Evolutionary conservation across 345 rosid species (phyloP).

Genomic region (Populus euphratica): DNA sequence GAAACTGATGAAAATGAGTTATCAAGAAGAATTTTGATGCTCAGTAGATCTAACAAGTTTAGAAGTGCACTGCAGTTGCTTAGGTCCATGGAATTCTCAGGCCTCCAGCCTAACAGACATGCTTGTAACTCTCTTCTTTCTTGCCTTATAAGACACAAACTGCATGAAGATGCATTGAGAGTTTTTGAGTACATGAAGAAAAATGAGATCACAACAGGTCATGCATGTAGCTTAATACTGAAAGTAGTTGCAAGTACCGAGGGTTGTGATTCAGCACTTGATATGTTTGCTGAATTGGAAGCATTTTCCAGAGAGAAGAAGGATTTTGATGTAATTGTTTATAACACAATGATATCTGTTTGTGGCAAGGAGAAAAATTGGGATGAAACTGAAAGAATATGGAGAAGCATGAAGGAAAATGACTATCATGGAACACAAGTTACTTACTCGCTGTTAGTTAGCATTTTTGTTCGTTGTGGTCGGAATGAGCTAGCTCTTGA

Average conservation of each 20-base stretch:
- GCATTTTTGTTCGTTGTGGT: constrained; percentile 65
- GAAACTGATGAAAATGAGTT: constrained; percentile 58
- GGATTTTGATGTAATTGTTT: constrained; percentile 57
- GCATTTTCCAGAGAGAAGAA: constrained; percentile 28
- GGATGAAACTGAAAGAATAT: constrained; percentile 52
- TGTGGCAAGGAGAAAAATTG: constrained; percentile 55
- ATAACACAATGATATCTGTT: constrained; percentile 68
- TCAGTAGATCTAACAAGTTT: constrained; percentile 67
- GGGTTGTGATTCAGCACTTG: constrained; percentile 56
- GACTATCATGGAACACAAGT: constrained; percentile 54
- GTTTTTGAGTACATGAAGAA: constrained; percentile 54
- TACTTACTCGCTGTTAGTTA: constrained; percentile 59
- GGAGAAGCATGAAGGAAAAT: constrained; percentile 57
- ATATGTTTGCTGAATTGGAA: constrained; percentile 50
- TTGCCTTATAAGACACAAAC: constrained; percentile 54
- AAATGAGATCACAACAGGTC: constrained; percentile 48
- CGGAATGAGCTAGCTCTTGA: constrained; percentile 61
- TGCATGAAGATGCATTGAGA: constrained; percentile 38
- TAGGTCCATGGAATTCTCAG: constrained; percentile 52
- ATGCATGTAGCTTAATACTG: constrained; percentile 62
- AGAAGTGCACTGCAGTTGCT: constrained; percentile 61
- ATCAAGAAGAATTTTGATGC: constrained; percentile 62
- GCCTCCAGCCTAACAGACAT: constrained; percentile 48
- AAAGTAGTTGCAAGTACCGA: constrained; percentile 52
- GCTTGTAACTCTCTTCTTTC: constrained; percentile 71